Conservation (phyloP, 2,329 filamentous ascomycete genomes). For the Penicillium sp. region DNA sequence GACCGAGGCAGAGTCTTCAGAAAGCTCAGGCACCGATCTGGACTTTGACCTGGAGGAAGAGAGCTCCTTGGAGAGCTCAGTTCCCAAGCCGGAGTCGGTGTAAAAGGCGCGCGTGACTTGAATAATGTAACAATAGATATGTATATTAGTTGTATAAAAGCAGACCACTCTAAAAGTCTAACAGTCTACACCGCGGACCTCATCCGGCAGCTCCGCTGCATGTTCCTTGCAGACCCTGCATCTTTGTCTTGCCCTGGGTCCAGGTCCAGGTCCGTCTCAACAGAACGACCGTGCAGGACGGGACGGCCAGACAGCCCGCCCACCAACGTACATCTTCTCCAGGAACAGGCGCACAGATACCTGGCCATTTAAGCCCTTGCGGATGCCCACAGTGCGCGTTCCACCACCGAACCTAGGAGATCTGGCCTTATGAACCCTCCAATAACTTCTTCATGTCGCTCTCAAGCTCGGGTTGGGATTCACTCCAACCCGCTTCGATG, state of each 20-base stretch:
- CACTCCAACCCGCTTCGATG: too few species aligned
- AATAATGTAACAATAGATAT: constrained; percentile 9
- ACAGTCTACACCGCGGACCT: constrained; percentile 5
- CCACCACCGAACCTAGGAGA: too few species aligned
- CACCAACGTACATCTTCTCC: constrained; percentile 3
- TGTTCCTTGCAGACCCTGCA: constrained; percentile 17
- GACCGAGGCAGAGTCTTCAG: background rate
- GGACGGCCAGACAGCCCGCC: constrained; percentile 8
- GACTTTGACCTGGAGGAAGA: constrained; percentile 2
- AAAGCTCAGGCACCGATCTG: background rate
- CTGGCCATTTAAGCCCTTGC: too few species aligned
- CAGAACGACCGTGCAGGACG: constrained; percentile 11
- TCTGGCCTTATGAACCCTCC: too few species aligned
- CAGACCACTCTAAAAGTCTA: constrained; percentile 1
- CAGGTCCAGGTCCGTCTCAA: background rate
- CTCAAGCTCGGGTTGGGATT: too few species aligned
- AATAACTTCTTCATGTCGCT: too few species aligned
- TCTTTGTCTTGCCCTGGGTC: constrained; percentile 9
- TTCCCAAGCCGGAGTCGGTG: background rate
- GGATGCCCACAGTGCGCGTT: too few species aligned
- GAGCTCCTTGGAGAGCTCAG: background rate
- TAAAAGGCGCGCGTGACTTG: background rate
- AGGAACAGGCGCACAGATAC: background rate
- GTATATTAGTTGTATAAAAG: constrained; percentile 23
- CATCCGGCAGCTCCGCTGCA: constrained; percentile 5